Base-by-base conservation (phyloP, 2,329 filamentous ascomycete genomes). In the Bipolaris sorokiniana region DNA sequence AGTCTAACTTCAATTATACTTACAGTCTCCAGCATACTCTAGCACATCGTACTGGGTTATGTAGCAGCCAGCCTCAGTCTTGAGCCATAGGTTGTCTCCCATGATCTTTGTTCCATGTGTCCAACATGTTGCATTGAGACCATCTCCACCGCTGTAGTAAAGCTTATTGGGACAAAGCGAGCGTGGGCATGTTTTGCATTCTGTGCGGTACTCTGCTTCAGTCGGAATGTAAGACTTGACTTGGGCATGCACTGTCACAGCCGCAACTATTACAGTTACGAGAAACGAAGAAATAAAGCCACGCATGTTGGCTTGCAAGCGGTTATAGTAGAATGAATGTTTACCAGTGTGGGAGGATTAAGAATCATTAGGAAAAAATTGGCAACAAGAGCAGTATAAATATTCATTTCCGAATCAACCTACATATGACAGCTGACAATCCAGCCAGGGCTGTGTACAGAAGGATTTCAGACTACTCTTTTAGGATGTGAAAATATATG, bases 131-230 rank as follows among this genome's bases (percentile, higher is more conserved):
- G 57, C 64, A 40, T 72, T 72, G 34, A 72, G 49, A 9, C 10
- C 15, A 2, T 69, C 68, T 10, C 51, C 41, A 6, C n/a, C 28
- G 3, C 26, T 44, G 7, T 28, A 22, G 52, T 72, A 72, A 13
- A 67, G 44, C 16, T 65, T 55, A 33, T 73, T 72, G 2, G 71
- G 53, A 46, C 71, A 72, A 0, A 73, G 56, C 11, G 66, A 66
- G n/a, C 62, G 62, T 22, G 71, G 69, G 45, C 69, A 72, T 4
- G 69, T 71, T 42, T 73, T 73, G 54, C 71, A 73, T 55, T 73
- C 71, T 0, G 71, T 72, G 34, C 61, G 61, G 48, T 62, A 64
- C 20, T 73, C 70, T 10, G 65, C 64, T 11, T 42, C 31, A 3
- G 60, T 67, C 28, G 41, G 59, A 41, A 72, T 70, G 48, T 63